Conservation (phyloP, 2,329 filamentous ascomycete genomes). For the Aspergillus melleus region DNA sequence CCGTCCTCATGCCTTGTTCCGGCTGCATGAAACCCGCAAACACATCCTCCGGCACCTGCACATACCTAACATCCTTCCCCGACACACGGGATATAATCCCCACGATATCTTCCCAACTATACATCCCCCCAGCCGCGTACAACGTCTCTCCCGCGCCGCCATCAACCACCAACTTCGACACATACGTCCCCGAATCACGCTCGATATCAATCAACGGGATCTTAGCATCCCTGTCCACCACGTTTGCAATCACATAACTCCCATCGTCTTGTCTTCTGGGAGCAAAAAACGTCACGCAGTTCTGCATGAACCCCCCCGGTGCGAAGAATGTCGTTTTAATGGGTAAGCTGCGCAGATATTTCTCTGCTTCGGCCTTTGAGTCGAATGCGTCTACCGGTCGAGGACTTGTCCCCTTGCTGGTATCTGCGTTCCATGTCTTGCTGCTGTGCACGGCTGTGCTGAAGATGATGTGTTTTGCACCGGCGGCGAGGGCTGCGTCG, state of each 20-base stretch:
- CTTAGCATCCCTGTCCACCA: conserved; percentile 19
- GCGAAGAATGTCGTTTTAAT: conserved; percentile 55
- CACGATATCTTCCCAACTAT: conserved; percentile 33
- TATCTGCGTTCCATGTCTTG: conserved; percentile 19
- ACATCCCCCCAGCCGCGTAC: conserved; percentile 34
- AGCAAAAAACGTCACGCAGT: conserved; percentile 33
- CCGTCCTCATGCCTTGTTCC: conserved; percentile 12
- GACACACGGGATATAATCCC: conserved; percentile 34
- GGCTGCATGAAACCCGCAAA: conserved; percentile 22
- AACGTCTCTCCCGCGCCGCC: conserved; percentile 37
- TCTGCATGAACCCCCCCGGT: conserved; percentile 58
- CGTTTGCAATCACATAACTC: conserved; percentile 24
- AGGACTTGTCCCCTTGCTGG: conserved; percentile 21
- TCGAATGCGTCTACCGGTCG: conserved; percentile 50
- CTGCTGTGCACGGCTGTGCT: conserved; percentile 22
- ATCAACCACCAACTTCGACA: conserved; percentile 40
- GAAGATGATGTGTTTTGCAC: conserved; percentile 32
- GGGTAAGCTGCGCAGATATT: conserved; percentile 52
- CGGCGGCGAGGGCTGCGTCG: conserved; percentile 29
- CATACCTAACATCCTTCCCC: conserved; percentile 39
- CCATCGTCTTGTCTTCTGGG: conserved; percentile 27
- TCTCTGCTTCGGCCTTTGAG: conserved; percentile 56
- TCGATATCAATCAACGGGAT: conserved; percentile 37
- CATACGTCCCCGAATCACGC: conserved; percentile 37
- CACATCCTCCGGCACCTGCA: conserved; percentile 25